phyloP scores from a whole-genome alignment of 345 rosid species.

The Citrus sinensis region DVS_A1.0 CM039164.1:28954501-28955000 shows the following conservation, averaged over 20 bases:
- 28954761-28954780: not conserved
- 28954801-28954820: not conserved
- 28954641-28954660: no score
- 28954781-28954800: not conserved
- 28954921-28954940: slow-evolving; percentile 52
- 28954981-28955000: slow-evolving; percentile 40
- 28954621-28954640: not conserved
- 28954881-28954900: slow-evolving; percentile 8
- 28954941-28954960: slow-evolving; percentile 63
- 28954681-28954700: not conserved
- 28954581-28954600: not conserved
- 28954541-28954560: not conserved
- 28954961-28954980: slow-evolving; percentile 42
- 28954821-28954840: not conserved
- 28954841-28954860: not conserved
- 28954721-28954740: not conserved
- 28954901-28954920: slow-evolving; percentile 68
- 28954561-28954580: not conserved
- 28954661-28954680: not conserved
- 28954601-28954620: not conserved
- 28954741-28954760: not conserved
- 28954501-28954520: not conserved
- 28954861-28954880: not conserved
- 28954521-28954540: not conserved
- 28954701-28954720: not conserved